Conservation (phyloP, 768 basidiomycete genomes). For the Amanita subjunquillea region DNA sequence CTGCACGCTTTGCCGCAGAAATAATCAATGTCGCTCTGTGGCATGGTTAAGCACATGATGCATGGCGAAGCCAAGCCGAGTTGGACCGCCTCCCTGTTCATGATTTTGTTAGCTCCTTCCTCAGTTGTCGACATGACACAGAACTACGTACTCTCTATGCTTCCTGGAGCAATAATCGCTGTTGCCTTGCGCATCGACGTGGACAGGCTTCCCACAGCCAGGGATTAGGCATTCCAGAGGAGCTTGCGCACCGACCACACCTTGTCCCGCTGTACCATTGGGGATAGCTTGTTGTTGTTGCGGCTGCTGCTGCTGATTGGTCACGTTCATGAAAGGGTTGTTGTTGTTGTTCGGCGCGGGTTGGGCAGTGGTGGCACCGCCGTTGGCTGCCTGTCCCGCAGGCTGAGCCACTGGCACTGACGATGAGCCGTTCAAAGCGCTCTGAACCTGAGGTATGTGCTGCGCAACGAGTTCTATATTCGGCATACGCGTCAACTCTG, state of each 20-base stretch:
- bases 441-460: slow-evolving; percentile 36
- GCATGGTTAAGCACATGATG: slow-evolving; percentile 54
- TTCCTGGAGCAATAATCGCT: slow-evolving; percentile 50
- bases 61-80: slow-evolving; percentile 42
- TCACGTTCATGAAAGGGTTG: slow-evolving; percentile 22
- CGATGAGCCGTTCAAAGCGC: slow-evolving; percentile 7
- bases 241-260: slow-evolving; percentile 19
- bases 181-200: slow-evolving; percentile 41
- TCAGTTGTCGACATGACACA: neutral
- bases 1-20: slow-evolving; percentile 52
- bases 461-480: slow-evolving; percentile 32
- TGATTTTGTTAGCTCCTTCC: neutral
- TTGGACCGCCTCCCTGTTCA: slow-evolving; percentile 44
- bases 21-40: slow-evolving; percentile 51
- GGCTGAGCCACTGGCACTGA: neutral
- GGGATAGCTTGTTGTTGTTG: neutral
- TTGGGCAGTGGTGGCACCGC: neutral
- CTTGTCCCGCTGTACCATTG: neutral
- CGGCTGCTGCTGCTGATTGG: slow-evolving; percentile 9
- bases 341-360: slow-evolving; percentile 10
- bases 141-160: slow-evolving; percentile 48
- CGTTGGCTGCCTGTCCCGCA: slow-evolving; percentile 5
- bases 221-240: slow-evolving; percentile 39
- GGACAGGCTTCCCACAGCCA: slow-evolving; percentile 45
- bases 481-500: neutral